phyloP scores from a whole-genome alignment of 1,284 basidiomycete species.

The Cystobasidium slooffiae region DNA sequence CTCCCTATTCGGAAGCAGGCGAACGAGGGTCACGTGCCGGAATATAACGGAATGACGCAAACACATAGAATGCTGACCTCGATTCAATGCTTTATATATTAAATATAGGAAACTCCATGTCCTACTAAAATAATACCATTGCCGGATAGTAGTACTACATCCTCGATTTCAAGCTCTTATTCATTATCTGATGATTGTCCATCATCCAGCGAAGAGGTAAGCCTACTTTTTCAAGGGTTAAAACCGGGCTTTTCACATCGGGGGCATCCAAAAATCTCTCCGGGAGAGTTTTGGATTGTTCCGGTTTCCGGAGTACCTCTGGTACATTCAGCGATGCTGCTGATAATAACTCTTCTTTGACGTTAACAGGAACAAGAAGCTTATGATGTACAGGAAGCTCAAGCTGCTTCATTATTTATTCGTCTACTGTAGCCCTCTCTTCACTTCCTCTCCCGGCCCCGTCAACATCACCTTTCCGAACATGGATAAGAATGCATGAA shows the following conservation, averaged over 20 bases:
- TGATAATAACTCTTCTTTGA: background rate
- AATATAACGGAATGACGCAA: background rate
- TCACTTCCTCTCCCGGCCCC: background rate
- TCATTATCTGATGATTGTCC: background rate
- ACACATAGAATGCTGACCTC: background rate
- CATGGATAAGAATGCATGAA: too few relatives aligned
- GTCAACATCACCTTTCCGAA: too few relatives aligned
- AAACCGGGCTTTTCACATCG: too few relatives aligned
- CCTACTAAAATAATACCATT: constrained; percentile 19
- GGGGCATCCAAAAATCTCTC: too few relatives aligned
- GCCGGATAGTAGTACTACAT: background rate
- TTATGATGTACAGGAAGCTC: constrained; percentile 1
- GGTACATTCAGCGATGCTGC: background rate
- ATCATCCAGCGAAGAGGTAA: too few relatives aligned
- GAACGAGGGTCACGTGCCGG: constrained; percentile 11
- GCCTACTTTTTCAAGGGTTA: too few relatives aligned
- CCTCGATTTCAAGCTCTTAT: background rate
- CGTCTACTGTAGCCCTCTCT: background rate
- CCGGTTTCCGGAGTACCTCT: too few relatives aligned
- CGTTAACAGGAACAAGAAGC: background rate
- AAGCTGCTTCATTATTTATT: constrained; percentile 10
- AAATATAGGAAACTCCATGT: constrained; percentile 8
- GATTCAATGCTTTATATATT: background rate
- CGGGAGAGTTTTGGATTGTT: too few relatives aligned
- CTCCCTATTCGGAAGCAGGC: too few relatives aligned